Base-by-base conservation (phyloP, 192 early-diverging fungal species). In the Polychytrium aggregatum region DNA sequence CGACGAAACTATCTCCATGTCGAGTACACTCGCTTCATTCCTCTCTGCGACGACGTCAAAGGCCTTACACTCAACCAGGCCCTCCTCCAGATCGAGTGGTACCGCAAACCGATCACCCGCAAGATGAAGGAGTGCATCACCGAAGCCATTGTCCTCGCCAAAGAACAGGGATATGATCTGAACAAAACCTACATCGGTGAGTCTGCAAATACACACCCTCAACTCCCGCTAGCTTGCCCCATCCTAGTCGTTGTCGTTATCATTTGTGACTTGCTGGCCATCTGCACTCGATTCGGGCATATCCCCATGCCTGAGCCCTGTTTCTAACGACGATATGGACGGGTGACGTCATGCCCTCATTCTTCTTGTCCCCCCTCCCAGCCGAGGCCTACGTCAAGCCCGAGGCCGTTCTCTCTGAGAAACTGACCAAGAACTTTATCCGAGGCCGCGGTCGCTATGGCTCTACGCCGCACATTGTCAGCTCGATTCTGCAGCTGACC, bases 391-490 rank as follows among this genome's bases (percentile, higher is more conserved):
- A 64, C 37, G 55, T 63, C 25, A 59, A 62, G 24, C 46, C 51
- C 44, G 52, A 40, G 8, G 65, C 60, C 16, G 44, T 67, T 24
- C 48, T 70, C 8, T 56, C 50, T 5, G 36, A 42, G 18, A 39
- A 60, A 24, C 50, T 73, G 18, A 41, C 29, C 9, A 52, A 54
- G 24, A 53, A 44, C 37, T 73, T 51, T 50, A 18, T 73, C 24
- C 45, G 50, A 13, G 71, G 71, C 17, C 56, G 71, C 10, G 71
- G 66, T 9, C 59, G 71, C 16, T 73, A 70, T 41, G 71, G 71
- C 3, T 44, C 71, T n/a, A 70, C 71, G 4, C 66, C 64, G 21
- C 67, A 73, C 42, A 36, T 53, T 6, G 40, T 49, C 33, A 37
- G 61, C 1, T 46, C 56, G n/a, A 37, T 57, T 18, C 37, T 70